phyloP scores from a whole-genome alignment of 306 rosid species.

The Casuarina glauca region DNA sequence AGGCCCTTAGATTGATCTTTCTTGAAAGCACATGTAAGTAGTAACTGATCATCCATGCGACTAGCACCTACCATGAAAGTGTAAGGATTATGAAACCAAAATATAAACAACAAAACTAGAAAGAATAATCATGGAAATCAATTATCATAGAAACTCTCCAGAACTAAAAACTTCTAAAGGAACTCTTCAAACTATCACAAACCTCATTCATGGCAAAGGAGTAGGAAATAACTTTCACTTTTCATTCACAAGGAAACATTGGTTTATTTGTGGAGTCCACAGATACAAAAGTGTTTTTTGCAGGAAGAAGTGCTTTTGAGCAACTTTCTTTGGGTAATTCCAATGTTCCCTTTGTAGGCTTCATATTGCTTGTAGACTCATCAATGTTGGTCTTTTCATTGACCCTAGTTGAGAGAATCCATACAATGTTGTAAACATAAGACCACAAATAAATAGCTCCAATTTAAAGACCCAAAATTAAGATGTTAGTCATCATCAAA shows the following conservation, averaged over 20 bases:
- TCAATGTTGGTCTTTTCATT: constrained; percentile 19
- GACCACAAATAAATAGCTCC: constrained; percentile 77
- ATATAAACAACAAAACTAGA: neutral
- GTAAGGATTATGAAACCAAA: neutral
- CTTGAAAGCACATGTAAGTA: constrained; percentile 18
- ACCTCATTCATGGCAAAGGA: neutral
- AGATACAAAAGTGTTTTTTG: constrained; percentile 8
- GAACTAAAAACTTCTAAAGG: neutral
- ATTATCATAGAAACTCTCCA: neutral
- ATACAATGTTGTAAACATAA: constrained; percentile 75
- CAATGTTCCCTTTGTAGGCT: constrained; percentile 26
- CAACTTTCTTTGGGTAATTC: constrained; percentile 24
- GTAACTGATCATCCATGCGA: constrained; percentile 35
- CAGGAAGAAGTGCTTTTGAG: constrained; percentile 35
- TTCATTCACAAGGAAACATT: constrained; percentile 35
- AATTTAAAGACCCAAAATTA: constrained; percentile 42
- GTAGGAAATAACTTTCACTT: constrained; percentile 38
- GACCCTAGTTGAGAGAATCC: constrained; percentile 48
- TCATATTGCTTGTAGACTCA: constrained; percentile 20
- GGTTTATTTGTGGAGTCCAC: constrained; percentile 34
- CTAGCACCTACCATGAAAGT: constrained; percentile 36
- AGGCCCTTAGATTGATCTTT: constrained; percentile 51
- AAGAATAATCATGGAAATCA: neutral
- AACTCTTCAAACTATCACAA: neutral
- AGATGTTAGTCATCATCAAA: neutral